Evolutionary conservation across 441 rosid species (phyloP), one percentile per base, ranked within the genome.

Genomic region (Aleurites moluccanus): DNA sequence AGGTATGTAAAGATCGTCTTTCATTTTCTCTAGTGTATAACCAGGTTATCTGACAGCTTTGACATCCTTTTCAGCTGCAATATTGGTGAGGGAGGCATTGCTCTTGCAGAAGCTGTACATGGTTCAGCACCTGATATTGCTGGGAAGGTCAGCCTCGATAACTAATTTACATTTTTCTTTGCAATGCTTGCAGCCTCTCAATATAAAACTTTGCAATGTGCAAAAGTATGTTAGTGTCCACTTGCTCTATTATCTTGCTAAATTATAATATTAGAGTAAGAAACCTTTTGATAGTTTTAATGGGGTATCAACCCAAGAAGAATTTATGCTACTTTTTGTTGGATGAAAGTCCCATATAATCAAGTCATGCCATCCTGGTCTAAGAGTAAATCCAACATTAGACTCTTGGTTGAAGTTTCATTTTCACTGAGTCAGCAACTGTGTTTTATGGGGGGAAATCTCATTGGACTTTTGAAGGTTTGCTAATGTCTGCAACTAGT

Each of bases 111-210:
- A 90, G 99, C 98, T 74, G 99, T 96, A 16, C 99, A 93, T 78
- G 98, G 98, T 70, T 96, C 99, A 72, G 99, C 98, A 50, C 99
- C 99, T 77, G 99, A 96, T 81, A 96, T 96, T 79, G 97, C 99
- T 35, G 98, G 99, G 77, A 96, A 92, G 97, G 99, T 93, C 82
- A 80, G 96, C 79, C 64, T 70, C 66, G 10, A 27, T 68, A 59
- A 65, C 25, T 60, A 50, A 64, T 40, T 73, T 62, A 40, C 61
- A 16, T 59, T 52, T 68, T 69, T 63, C 40, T 70, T 50, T 60
- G 23, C 61, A 67, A n/a, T 55, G 11, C 44, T 5, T 38, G 13
- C 23, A 55, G 53, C 16, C 65, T 56, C 13, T 18, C 7, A 27
- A 14, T 45, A n/a, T 44, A 15, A 23, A 56, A 13, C 27, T 42